Conservation (phyloP, 495 filamentous ascomycete species). For the Mycothermus thermophilus region DNA sequence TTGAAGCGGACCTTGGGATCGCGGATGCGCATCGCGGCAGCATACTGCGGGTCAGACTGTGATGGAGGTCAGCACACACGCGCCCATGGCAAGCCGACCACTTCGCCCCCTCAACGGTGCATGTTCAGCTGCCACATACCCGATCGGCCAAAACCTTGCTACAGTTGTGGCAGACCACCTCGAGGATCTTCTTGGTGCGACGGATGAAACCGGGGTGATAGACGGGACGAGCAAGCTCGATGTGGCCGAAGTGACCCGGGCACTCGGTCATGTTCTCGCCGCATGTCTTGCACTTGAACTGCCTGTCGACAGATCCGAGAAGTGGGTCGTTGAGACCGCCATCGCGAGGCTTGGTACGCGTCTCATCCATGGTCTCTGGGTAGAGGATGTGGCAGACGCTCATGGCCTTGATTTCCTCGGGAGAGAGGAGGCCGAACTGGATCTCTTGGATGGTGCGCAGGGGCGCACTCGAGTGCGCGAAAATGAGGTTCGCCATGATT, state of each 20-base stretch:
- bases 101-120: conserved; percentile 24
- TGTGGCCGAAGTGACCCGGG: conserved; percentile 95
- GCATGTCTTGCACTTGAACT: conserved; percentile 88
- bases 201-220: conserved; percentile 93
- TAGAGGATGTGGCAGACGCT: conserved; percentile 87
- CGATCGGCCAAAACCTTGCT: conserved; percentile 86
- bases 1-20: conserved; percentile 92
- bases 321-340: conserved; percentile 86
- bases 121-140: conserved; percentile 58
- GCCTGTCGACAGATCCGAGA: conserved; percentile 86
- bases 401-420: conserved; percentile 96
- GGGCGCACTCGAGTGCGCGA: conserved; percentile 85
- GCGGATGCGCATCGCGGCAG: conserved; percentile 62
- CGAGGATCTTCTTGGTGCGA: conserved; percentile 94
- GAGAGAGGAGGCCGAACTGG: conserved; percentile 91
- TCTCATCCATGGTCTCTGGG: conserved; percentile 97
- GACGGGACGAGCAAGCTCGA: conserved; percentile 87
- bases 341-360: conserved; percentile 69
- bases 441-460: conserved; percentile 94
- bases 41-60: conserved; percentile 75
- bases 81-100: no score
- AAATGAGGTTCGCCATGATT: conserved; percentile 95
- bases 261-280: conserved; percentile 88
- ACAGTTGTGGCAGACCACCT: conserved; percentile 97
- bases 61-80: conserved; percentile 53